Percentiles rank a stretch among this genome's conserved stretches.
Conservation (phyloP, 2,329 filamentous ascomycete species). For the Colletotrichum phormii region DNA sequence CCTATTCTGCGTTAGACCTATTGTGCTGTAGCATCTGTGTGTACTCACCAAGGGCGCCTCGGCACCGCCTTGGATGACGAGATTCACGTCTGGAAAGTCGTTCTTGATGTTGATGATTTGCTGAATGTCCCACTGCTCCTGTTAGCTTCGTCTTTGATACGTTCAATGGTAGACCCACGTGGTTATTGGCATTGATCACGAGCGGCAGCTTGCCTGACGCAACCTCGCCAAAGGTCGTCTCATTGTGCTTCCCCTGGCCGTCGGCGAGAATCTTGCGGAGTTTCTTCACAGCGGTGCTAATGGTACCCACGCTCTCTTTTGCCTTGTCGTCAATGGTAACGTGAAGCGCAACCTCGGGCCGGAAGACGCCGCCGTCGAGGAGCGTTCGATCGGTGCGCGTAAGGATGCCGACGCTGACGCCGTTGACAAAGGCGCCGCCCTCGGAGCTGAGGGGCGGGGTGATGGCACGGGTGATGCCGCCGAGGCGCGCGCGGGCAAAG, state of each 20-base stretch:
- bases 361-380: constrained; percentile 54
- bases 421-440: constrained; percentile 47
- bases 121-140: constrained; percentile 51
- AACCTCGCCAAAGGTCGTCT: constrained; percentile 49
- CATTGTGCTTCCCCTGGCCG: constrained; percentile 48
- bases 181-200: constrained; percentile 48
- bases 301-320: constrained; percentile 42
- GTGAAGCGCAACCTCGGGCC: constrained; percentile 56
- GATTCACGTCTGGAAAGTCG: constrained; percentile 46
- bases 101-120: constrained; percentile 53
- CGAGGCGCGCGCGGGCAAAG: constrained; percentile 54
- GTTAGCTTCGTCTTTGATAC: constrained; percentile 9
- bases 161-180: background rate
- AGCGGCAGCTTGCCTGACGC: constrained; percentile 52
- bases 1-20: constrained; percentile 38
- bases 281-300: constrained; percentile 44
- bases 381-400: constrained; percentile 50
- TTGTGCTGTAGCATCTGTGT: background rate
- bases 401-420: constrained; percentile 56
- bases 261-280: constrained; percentile 50
- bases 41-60: constrained; percentile 50
- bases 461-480: constrained; percentile 56
- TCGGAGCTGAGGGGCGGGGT: constrained; percentile 48
- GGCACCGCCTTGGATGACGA: constrained; percentile 53
- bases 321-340: constrained; percentile 50